Percentiles rank a stretch among this genome's conserved stretches.
Conservation (phyloP, 2,329 filamentous ascomycete genomes). For the Microcera coccophila region DNA sequence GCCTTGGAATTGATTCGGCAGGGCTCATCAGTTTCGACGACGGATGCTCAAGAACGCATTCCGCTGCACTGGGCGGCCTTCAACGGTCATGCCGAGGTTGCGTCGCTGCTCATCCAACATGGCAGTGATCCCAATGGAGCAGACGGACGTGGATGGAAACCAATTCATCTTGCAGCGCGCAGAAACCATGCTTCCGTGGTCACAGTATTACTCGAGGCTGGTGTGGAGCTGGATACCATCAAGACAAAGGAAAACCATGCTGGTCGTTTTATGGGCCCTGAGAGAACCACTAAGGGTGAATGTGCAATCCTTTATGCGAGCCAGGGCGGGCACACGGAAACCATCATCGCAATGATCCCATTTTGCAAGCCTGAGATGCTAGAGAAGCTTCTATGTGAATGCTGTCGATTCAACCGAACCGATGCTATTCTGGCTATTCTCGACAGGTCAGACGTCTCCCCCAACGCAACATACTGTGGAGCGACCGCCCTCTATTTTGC, state of each 20-base stretch:
- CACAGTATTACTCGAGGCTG: not conserved
- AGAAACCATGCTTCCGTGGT: not conserved
- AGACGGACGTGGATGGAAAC: not conserved
- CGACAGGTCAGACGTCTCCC: slow-evolving; percentile 11
- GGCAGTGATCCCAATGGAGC: slow-evolving; percentile 3
- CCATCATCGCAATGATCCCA: slow-evolving; percentile 11
- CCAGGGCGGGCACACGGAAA: slow-evolving; percentile 14
- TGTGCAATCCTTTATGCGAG: slow-evolving; percentile 16
- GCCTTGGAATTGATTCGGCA: slow-evolving; percentile 3
- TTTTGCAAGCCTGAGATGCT: slow-evolving; percentile 14
- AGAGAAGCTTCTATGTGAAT: slow-evolving; percentile 18
- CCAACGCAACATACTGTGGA: slow-evolving; percentile 8
- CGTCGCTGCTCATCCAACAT: slow-evolving; percentile 9
- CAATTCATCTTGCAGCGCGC: not conserved
- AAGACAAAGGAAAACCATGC: slow-evolving; percentile 9
- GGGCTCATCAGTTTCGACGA: not conserved
- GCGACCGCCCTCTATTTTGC: slow-evolving; percentile 15
- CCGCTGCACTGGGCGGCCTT: slow-evolving; percentile 20
- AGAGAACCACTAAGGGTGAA: slow-evolving; percentile 7
- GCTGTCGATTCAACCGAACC: slow-evolving; percentile 6
- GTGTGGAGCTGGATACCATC: slow-evolving; percentile 6
- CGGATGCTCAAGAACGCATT: slow-evolving; percentile 13
- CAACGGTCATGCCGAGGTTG: slow-evolving; percentile 16
- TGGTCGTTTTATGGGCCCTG: not conserved
- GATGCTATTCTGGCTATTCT: slow-evolving; percentile 15